Evolutionary conservation across 345 rosid genomes (phyloP), one percentile per base, ranked within the genome.

Genomic region (Erucastrum elatum): DNA sequence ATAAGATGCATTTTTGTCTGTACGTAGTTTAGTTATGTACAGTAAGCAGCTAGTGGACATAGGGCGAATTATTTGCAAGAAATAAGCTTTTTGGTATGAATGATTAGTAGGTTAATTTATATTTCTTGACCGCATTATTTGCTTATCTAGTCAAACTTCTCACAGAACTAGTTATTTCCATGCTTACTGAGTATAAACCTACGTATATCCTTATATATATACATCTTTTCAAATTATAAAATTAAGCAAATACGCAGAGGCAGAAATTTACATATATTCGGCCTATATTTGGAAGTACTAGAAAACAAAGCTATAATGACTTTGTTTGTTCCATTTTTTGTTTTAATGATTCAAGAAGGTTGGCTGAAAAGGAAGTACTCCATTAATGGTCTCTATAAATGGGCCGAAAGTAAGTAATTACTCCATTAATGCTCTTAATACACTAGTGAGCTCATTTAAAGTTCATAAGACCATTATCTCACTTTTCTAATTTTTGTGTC

Each of bases 51-150:
- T 53, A 77, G 80, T 70, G 80, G 70, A 51, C 33, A 27, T 15
- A 68, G 49, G 68, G 68, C 71, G 11, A 66, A 72, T 78, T 44
- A 65, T 37, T 59, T 44, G 73, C 73, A 72, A 77, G 4, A 64
- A 41, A 56, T 55, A 71, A 66, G 17, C 76, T 64, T 53, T 70
- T 66, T 77, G 4, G 26, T 41, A 53, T 67, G 60, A 79, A 79
- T 79, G 66, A 79, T 66, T 79, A 69, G 69, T 60, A 49, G 12
- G 77, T 25, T 66, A 79, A 72, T 79, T 49, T 49, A 79, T 66
- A 53, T 46, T 34, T 67, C 3, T 79, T 67, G 77, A 67, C 82
- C 77, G 11, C 61, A 68, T 61, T 74, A 79, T 51, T 74, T 58
- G n/a, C 16, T 35, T 35, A 26, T 34, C 16, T 62, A 61, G 75